Evolutionary conservation across 2,329 filamentous ascomycete genomes (phyloP).

Genomic region (Colletotrichum melonis): DNA sequence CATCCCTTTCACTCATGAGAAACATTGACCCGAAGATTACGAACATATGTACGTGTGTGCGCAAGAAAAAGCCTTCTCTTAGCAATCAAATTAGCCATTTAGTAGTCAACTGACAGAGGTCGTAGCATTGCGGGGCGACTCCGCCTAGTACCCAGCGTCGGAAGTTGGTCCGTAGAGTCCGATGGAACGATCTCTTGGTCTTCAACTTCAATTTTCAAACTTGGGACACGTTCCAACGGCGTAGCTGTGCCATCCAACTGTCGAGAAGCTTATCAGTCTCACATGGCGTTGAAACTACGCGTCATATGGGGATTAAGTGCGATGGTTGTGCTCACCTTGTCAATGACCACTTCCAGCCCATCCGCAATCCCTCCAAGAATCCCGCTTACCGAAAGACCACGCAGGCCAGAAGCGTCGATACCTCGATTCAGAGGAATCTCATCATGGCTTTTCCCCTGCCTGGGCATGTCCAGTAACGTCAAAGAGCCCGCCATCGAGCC

Average conservation of each 20-base stretch:
- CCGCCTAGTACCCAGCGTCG: conserved; percentile 39
- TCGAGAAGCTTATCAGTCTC: not conserved
- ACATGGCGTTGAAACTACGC: not conserved
- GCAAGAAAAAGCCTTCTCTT: not conserved
- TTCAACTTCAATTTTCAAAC: conserved; percentile 51
- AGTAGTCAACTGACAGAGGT: not conserved
- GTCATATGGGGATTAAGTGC: not conserved
- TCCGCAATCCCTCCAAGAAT: conserved; percentile 2
- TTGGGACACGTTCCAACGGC: conserved; percentile 42
- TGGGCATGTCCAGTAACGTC: conserved; percentile 51
- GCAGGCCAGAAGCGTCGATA: conserved; percentile 5
- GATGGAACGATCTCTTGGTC: conserved; percentile 44
- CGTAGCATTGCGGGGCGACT: conserved; percentile 2
- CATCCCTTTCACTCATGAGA: not conserved
- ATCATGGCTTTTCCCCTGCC: conserved; percentile 44
- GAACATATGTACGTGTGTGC: not conserved
- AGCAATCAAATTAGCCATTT: not conserved
- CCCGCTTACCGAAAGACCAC: not conserved
- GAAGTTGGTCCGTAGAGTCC: conserved; percentile 41
- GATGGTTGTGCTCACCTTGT: conserved; percentile 42
- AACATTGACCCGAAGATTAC: not conserved
- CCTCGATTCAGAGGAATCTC: conserved; percentile 45
- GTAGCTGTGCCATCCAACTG: conserved; percentile 47
- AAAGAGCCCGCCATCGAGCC: conserved; percentile 45
- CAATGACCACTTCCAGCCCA: conserved; percentile 46